These are phyloP conservation scores for Tetracladium setigerum DNA, from an alignment of 495 filamentous ascomycete species.

Conservation along the genomic window DNA sequence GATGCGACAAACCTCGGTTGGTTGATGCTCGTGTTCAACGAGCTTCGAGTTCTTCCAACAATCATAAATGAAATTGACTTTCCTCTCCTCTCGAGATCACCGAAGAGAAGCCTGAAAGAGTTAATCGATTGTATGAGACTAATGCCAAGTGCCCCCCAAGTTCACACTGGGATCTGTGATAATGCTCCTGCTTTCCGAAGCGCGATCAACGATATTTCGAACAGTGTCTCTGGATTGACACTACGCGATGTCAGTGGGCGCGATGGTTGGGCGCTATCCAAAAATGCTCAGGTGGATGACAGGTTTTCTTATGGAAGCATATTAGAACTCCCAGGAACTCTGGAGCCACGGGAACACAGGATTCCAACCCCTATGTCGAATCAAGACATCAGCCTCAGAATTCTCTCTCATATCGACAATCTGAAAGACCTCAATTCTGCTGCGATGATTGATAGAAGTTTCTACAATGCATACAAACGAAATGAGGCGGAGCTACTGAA, in stretches of 20 bases:
- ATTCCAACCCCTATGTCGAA: slow-evolving; percentile 1
- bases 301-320: too few species aligned
- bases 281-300: slow-evolving; percentile 12
- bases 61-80: slow-evolving; percentile 17
- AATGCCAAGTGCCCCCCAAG: slow-evolving; percentile 27
- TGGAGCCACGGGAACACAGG: slow-evolving; percentile 1
- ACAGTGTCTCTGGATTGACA: slow-evolving; percentile 29
- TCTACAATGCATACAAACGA: slow-evolving; percentile 25
- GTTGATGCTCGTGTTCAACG: slow-evolving; percentile 31
- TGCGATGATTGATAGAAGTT: slow-evolving; percentile 22
- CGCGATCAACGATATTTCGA: slow-evolving; percentile 31
- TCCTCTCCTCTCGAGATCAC: slow-evolving; percentile 3
- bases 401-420: slow-evolving; percentile 21
- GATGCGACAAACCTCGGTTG: slow-evolving; percentile 36
- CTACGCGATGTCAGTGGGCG: slow-evolving; percentile 26
- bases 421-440: slow-evolving; percentile 24
- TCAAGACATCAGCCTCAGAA: slow-evolving; percentile 21
- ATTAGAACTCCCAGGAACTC: slow-evolving; percentile 8
- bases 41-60: slow-evolving; percentile 24
- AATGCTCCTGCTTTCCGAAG: slow-evolving; percentile 30
- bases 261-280: slow-evolving; percentile 27
- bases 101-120: slow-evolving; percentile 23
- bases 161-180: slow-evolving; percentile 31
- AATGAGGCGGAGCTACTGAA: slow-evolving; percentile 23
- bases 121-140: slow-evolving; percentile 25